Percentiles rank a stretch among this genome's conserved stretches.
Conservation (phyloP, 1,284 basidiomycete genomes). For the Fistulina hepatica region DNA sequence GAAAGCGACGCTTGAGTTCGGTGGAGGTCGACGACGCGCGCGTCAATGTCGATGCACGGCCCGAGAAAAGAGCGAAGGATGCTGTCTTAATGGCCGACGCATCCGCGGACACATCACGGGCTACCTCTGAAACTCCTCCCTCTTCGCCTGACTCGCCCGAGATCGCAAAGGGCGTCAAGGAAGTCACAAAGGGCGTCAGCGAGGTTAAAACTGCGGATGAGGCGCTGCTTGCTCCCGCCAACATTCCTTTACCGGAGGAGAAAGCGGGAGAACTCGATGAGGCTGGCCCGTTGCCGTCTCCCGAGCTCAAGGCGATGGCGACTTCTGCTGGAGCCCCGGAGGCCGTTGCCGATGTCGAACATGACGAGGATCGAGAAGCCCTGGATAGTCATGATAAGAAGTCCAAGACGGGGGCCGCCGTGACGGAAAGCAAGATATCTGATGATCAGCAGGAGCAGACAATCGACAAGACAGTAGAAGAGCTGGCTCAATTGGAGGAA, state of each 20-base stretch:
- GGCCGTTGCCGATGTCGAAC: too few species aligned
- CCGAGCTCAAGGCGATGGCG: too few species aligned
- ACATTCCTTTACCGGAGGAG: conserved; percentile 43
- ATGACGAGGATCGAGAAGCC: too few species aligned
- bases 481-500: too few species aligned
- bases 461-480: too few species aligned
- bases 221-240: conserved; percentile 30
- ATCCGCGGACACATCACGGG: conserved; percentile 14
- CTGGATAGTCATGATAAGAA: too few species aligned
- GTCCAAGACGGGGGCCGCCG: too few species aligned
- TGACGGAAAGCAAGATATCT: too few species aligned
- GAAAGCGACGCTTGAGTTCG: conserved; percentile 52
- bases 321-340: too few species aligned
- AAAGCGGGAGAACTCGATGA: conserved; percentile 23
- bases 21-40: conserved; percentile 32
- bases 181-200: conserved; percentile 58
- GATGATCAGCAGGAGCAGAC: too few species aligned
- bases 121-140: conserved; percentile 13
- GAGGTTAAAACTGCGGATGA: conserved; percentile 38
- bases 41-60: conserved; percentile 33
- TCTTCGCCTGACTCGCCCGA: conserved; percentile 15
- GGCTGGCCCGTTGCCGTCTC: conserved; percentile 11
- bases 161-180: conserved; percentile 47
- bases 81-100: conserved; percentile 16
- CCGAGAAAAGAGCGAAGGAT: conserved; percentile 35